phyloP scores from a whole-genome alignment of 2,329 filamentous ascomycete species.

The Alternaria arborescens region DNA sequence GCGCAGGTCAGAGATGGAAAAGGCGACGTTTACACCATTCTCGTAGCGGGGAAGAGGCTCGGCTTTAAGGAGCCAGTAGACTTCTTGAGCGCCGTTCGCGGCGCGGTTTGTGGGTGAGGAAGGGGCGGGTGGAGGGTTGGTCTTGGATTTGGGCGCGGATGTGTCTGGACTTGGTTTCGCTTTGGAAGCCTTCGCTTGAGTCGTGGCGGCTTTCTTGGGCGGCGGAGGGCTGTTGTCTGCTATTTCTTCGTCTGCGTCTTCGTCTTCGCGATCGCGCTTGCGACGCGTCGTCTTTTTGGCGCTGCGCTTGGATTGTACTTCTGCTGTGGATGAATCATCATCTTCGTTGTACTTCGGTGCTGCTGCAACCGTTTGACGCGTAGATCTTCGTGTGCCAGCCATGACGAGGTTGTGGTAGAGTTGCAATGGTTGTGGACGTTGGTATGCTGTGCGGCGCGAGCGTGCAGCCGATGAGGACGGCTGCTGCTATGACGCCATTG shows the following conservation, averaged over 20 bases:
- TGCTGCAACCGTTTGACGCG: conserved; percentile 33
- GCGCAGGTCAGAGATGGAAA: conserved; percentile 90
- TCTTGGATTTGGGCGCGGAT: conserved; percentile 17
- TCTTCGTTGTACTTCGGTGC: conserved; percentile 34
- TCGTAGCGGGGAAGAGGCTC: conserved; percentile 86
- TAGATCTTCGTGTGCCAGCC: conserved; percentile 41
- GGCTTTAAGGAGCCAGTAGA: conserved; percentile 61
- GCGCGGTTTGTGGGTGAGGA: conserved; percentile 39
- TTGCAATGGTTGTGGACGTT: conserved; percentile 7
- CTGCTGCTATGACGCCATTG: conserved; percentile 4
- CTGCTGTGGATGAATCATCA: conserved; percentile 24
- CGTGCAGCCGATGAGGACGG: not conserved
- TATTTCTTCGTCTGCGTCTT: conserved; percentile 15
- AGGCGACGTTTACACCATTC: conserved; percentile 87
- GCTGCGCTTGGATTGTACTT: conserved; percentile 30
- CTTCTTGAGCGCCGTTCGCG: conserved; percentile 37
- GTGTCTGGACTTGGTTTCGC: conserved; percentile 4
- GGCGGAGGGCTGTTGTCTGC: conserved; percentile 22
- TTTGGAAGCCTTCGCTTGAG: conserved; percentile 22
- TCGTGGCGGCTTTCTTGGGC: conserved; percentile 30
- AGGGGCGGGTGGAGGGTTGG: conserved; percentile 21
- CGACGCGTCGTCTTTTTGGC: conserved; percentile 36
- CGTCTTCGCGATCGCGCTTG: conserved; percentile 38
- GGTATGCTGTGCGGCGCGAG: conserved; percentile 4
- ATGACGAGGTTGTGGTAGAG: conserved; percentile 23